Evolutionary conservation across 2,329 filamentous ascomycete genomes (phyloP), one percentile per base, ranked within the genome.

Genomic region (Alternaria angustiovoidea): DNA sequence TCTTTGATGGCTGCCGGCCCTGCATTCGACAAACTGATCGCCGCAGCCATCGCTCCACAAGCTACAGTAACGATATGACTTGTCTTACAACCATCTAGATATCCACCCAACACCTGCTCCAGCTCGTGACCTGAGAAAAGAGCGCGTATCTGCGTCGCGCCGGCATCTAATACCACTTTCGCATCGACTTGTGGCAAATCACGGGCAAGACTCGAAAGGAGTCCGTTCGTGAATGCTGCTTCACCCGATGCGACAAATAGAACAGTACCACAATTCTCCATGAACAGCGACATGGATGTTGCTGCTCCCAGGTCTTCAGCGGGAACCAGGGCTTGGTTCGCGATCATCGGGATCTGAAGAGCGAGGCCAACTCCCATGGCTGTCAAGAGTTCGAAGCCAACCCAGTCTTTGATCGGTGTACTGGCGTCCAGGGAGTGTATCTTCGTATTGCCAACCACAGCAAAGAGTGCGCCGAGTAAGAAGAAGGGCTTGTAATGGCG

Each of bases 371-470:
- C 69, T 3, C 82, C 81, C 3, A 79, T 70, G 20, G 82, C 84
- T 4, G 78, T 59, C 3, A 85, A 61, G 5, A 81, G 73, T 54
- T 85, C 81, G 67, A 81, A 85, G 8, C 83, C 83, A 22, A 84
- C 80, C 83, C 82, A 85, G 32, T 77, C 71, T 2, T 64, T 72
- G 0, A 73, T 70, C 0, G 77, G 63, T 4, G 81, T 80, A 36
- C 67, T 63, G 2, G 78, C 67, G 18, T 76, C 70, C 3, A 82
- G 73, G 0, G 82, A 53, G 75, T 81, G 71, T 4, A 74, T 72
- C 24, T 46, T 65, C 2, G 54, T 8, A 20, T 68, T 61, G 2
- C 73, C 73, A 4, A 61, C 64, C 4, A 69, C 62, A 0, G 57
- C 63, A 5, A 73, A 51, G 1, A 72, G 26, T 4, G 77, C 66